phyloP scores from a whole-genome alignment of 352 stramenopile genomes.

The Phytophthora pseudosyringae region DNA sequence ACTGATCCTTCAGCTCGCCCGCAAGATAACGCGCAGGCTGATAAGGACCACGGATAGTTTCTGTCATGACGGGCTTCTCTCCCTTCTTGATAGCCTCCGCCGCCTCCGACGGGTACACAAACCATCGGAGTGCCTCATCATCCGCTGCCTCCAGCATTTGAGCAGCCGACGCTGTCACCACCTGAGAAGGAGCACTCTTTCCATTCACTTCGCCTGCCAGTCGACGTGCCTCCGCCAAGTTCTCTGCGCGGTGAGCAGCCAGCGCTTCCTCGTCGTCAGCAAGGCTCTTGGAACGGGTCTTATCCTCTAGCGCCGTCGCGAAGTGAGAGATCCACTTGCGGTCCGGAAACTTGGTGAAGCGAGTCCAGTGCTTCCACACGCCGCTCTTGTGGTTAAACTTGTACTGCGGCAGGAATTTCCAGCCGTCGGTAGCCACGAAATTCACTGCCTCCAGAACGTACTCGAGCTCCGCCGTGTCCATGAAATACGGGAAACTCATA shows the following conservation, averaged over 20 bases:
- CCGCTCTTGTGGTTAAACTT: slow-evolving; percentile 96
- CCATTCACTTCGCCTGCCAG: slow-evolving; percentile 39
- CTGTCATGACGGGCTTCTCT: slow-evolving; percentile 72
- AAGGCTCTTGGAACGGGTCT: slow-evolving; percentile 31
- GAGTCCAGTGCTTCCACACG: slow-evolving; percentile 90
- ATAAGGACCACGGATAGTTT: slow-evolving; percentile 51
- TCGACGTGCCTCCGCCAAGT: slow-evolving; percentile 43
- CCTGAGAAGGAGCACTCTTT: slow-evolving; percentile 31
- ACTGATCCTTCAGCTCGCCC: slow-evolving; percentile 54
- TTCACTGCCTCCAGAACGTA: slow-evolving; percentile 94
- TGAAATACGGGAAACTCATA: slow-evolving; percentile 93
- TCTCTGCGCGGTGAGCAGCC: slow-evolving; percentile 46
- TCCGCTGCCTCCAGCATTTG: slow-evolving; percentile 63
- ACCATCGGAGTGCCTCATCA: slow-evolving; percentile 73
- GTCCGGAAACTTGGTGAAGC: slow-evolving; percentile 59
- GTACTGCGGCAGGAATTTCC: slow-evolving; percentile 96
- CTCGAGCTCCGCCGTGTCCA: slow-evolving; percentile 83
- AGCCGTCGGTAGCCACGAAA: slow-evolving; percentile 95
- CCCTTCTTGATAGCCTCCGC: slow-evolving; percentile 88
- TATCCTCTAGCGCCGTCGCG: slow-evolving; percentile 36
- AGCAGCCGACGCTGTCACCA: slow-evolving; percentile 42
- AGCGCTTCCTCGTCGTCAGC: slow-evolving; percentile 44
- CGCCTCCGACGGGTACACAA: slow-evolving; percentile 77
- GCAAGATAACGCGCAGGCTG: slow-evolving; percentile 57
- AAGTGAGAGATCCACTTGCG: slow-evolving; percentile 69